Conservation (phyloP, 169 alveolate species). For the Cardiosporidium cionae region DNA sequence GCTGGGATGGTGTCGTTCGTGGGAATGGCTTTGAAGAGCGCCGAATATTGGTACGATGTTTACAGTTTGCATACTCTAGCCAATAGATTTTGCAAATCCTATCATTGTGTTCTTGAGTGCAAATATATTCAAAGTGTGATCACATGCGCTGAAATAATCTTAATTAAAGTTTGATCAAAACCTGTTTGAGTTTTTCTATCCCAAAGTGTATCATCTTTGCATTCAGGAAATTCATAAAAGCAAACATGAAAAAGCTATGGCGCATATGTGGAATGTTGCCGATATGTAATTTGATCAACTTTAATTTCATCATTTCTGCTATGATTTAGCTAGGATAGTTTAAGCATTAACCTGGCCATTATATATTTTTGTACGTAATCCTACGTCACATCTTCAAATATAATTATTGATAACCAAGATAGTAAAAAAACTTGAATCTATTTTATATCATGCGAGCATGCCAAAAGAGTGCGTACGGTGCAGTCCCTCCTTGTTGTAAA, state of each 20-base stretch:
- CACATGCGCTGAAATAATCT: not conserved
- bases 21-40: slow-evolving; percentile 72
- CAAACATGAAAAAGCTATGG: slow-evolving; percentile 9
- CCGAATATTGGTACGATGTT: slow-evolving; percentile 2
- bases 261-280: slow-evolving; percentile 26
- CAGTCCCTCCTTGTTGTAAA: too few species aligned
- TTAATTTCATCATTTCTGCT: too few species aligned
- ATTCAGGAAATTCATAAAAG: slow-evolving; percentile 14
- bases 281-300: slow-evolving; percentile 9
- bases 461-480: too few species aligned
- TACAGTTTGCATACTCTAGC: not conserved
- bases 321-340: too few species aligned
- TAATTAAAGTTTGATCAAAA: not conserved
- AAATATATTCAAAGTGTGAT: not conserved
- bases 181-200: not conserved
- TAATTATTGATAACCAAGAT: too few species aligned
- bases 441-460: too few species aligned
- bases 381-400: too few species aligned
- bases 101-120: not conserved
- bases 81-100: not conserved
- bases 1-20: slow-evolving; percentile 85
- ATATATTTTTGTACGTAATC: too few species aligned
- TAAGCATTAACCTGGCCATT: too few species aligned
- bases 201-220: not conserved
- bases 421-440: too few species aligned